Conservation (phyloP, 805 yeast species). For the Candida sphagnicola region DNA sequence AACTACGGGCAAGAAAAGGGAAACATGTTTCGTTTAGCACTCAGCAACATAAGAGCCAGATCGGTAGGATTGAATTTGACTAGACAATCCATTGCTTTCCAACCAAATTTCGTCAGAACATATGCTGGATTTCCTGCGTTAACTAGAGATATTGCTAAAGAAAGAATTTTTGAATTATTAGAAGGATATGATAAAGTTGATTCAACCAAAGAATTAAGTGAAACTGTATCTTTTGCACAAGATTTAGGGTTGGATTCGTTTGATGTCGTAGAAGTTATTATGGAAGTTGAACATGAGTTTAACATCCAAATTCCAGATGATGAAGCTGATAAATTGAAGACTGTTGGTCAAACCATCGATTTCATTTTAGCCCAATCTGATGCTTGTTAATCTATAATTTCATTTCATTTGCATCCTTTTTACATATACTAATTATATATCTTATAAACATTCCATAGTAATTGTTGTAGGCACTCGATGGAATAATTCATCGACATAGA, state of each 20-base stretch:
- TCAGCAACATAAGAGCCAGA: neutral
- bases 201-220: slow-evolving; percentile 31
- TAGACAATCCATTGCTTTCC: neutral
- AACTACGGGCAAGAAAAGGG: too few species aligned
- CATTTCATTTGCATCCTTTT: neutral
- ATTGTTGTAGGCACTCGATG: too few species aligned
- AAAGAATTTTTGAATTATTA: slow-evolving; percentile 59
- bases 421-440: too few species aligned
- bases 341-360: slow-evolving; percentile 44
- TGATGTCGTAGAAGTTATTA: slow-evolving; percentile 44
- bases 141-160: slow-evolving; percentile 58
- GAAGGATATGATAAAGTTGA: slow-evolving; percentile 62
- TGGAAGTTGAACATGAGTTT: slow-evolving; percentile 47
- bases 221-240: slow-evolving; percentile 30
- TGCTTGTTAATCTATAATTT: slow-evolving; percentile 25
- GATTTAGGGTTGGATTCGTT: slow-evolving; percentile 46
- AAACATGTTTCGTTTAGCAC: slow-evolving; percentile 1
- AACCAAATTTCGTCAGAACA: slow-evolving; percentile 17
- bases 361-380: slow-evolving; percentile 40
- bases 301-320: slow-evolving; percentile 45
- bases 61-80: neutral
- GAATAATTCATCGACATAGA: too few species aligned
- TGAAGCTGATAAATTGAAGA: slow-evolving; percentile 43
- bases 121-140: slow-evolving; percentile 60
- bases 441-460: neutral